Evolutionary conservation across 768 basidiomycete genomes (phyloP).

Genomic region (Flagelloscypha sp.): DNA sequence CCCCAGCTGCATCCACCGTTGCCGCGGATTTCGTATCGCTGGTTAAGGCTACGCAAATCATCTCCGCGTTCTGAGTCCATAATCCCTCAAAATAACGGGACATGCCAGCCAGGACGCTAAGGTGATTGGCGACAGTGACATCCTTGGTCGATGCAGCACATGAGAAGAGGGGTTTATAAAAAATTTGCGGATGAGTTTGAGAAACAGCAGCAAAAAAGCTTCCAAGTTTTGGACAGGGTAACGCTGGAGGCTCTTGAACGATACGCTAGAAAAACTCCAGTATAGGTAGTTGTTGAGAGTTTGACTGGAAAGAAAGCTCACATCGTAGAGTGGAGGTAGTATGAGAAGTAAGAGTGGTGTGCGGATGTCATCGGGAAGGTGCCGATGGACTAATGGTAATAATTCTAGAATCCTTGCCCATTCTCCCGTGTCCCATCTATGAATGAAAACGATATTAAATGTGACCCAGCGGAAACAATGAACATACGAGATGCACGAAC

Average conservation of each 20-base stretch:
- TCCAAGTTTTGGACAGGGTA: conserved; percentile 38
- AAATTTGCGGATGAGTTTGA: conserved; percentile 45
- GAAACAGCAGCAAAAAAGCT: conserved; percentile 46
- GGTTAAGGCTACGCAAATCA: conserved; percentile 65
- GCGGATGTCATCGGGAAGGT: conserved; percentile 40
- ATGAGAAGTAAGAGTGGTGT: conserved; percentile 29
- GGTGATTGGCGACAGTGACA: conserved; percentile 47
- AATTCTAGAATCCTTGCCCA: conserved; percentile 37
- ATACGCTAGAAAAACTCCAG: conserved; percentile 34
- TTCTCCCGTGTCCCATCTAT: no score
- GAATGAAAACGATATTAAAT: no score
- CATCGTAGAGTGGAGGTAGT: conserved; percentile 43
- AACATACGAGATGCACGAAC: conserved; percentile 34
- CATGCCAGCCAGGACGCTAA: conserved; percentile 44
- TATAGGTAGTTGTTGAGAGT: neutral
- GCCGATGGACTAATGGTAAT: conserved; percentile 34
- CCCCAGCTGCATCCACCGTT: conserved; percentile 13
- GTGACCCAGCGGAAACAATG: neutral
- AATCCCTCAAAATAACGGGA: conserved; percentile 50
- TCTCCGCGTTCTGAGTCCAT: conserved; percentile 65
- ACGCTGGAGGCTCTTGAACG: conserved; percentile 41
- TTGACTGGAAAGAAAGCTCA: conserved; percentile 19
- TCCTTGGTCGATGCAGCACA: conserved; percentile 63
- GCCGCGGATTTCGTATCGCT: conserved; percentile 30
- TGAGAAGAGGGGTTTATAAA: conserved; percentile 65